Evolutionary conservation across 169 alveolate genomes (phyloP).

Genomic region (Theileria sp.): DNA sequence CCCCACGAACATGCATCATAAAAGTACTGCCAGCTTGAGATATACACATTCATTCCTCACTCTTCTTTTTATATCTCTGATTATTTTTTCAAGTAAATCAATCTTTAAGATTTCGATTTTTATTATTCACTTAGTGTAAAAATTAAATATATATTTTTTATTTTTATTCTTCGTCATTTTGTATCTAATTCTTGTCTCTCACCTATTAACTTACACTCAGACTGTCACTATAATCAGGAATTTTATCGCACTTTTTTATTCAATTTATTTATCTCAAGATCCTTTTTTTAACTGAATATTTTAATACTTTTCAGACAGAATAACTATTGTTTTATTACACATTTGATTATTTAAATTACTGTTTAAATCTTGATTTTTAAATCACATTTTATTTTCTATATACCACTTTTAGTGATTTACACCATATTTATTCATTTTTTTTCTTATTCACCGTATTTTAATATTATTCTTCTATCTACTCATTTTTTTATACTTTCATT

Average conservation of each 20-base stretch:
- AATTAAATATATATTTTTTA: neutral
- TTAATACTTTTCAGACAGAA: neutral
- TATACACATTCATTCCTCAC: neutral
- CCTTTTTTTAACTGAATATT: neutral
- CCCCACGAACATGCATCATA: constrained; percentile 38
- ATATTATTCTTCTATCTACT: neutral
- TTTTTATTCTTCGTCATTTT: neutral
- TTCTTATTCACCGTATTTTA: too few relatives aligned
- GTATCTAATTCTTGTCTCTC: constrained; percentile 12
- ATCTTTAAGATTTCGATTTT: neutral
- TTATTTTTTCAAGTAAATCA: neutral
- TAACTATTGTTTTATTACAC: neutral
- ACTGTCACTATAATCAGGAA: neutral
- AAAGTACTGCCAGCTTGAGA: neutral
- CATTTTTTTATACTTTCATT: neutral
- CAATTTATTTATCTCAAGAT: neutral
- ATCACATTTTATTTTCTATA: neutral
- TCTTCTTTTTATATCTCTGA: neutral
- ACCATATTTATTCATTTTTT: neutral
- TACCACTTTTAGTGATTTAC: neutral
- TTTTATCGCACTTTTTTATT: neutral
- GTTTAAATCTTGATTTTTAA: neutral
- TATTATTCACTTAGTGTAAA: neutral
- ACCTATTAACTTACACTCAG: constrained; percentile 1
- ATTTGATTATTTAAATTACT: too few relatives aligned